Evolutionary conservation across 1,139 yeast species (phyloP).

Genomic region (Candida freyschussii): DNA sequence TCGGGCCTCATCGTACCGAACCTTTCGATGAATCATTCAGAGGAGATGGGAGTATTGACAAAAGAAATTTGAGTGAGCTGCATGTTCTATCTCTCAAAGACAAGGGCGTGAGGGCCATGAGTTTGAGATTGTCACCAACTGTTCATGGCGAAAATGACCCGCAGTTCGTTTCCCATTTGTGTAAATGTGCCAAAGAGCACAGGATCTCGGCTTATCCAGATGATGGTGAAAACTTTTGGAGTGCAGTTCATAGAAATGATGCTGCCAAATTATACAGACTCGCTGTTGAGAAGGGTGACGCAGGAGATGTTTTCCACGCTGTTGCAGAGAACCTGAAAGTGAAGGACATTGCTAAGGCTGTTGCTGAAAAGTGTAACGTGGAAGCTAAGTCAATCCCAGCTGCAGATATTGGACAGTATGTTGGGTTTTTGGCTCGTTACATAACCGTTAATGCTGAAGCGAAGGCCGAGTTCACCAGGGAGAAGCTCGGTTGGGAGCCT

Average conservation of each 20-base stretch:
- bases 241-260: slow-evolving; percentile 29
- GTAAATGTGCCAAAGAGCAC: slow-evolving; percentile 14
- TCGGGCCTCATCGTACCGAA: slow-evolving; percentile 8
- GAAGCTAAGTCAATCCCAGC: too few species aligned
- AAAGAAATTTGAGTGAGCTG: slow-evolving; percentile 16
- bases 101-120: slow-evolving; percentile 23
- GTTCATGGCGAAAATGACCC: slow-evolving; percentile 28
- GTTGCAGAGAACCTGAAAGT: slow-evolving; percentile 23
- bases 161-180: slow-evolving; percentile 7
- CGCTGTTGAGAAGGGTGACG: slow-evolving; percentile 27
- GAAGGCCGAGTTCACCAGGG: background rate
- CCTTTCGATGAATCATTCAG: slow-evolving; percentile 8
- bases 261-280: slow-evolving; percentile 26
- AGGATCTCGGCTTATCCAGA: slow-evolving; percentile 25
- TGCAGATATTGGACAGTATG: too few species aligned
- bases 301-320: slow-evolving; percentile 27
- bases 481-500: slow-evolving; percentile 3
- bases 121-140: slow-evolving; percentile 27
- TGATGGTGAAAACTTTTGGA: slow-evolving; percentile 29
- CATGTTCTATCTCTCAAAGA: slow-evolving; percentile 9
- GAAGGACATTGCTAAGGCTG: slow-evolving; percentile 25
- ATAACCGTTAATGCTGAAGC: background rate
- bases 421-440: too few species aligned
- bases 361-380: too few species aligned
- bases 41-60: background rate